A percentile compares a stretch with the other conserved stretches of the same genome.
Evolutionary conservation across 352 stramenopile species (phyloP).

Genomic region (Globisporangium lucens): DNA sequence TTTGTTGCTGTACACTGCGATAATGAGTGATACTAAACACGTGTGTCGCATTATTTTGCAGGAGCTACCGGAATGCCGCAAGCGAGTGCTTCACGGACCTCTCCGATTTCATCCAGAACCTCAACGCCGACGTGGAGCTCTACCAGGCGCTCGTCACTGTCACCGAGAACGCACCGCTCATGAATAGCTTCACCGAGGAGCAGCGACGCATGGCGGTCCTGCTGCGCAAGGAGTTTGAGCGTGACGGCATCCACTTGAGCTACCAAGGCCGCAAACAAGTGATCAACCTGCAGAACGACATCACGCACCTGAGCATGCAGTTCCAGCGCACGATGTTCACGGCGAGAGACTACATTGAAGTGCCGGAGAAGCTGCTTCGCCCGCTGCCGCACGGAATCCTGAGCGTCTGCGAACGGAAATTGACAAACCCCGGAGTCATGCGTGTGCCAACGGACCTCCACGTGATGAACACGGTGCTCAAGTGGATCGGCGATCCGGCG

Average conservation of each 20-base stretch:
- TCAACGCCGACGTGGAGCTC: constrained; percentile 91
- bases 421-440: constrained; percentile 54
- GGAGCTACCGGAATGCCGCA: constrained; percentile 79
- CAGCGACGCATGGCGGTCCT: constrained; percentile 88
- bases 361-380: constrained; percentile 50
- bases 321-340: constrained; percentile 88
- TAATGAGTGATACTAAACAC: not conserved
- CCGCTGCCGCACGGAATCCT: constrained; percentile 59
- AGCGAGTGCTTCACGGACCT: constrained; percentile 89
- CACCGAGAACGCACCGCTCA: constrained; percentile 46
- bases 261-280: constrained; percentile 69
- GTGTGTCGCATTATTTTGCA: constrained; percentile 13
- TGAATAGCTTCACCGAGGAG: constrained; percentile 81
- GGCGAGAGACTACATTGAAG: constrained; percentile 57
- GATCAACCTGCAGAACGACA: constrained; percentile 86
- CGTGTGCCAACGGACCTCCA: constrained; percentile 81
- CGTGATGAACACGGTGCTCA: constrained; percentile 91
- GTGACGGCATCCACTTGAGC: constrained; percentile 93
- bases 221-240: constrained; percentile 93
- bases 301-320: constrained; percentile 82
- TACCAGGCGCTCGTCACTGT: constrained; percentile 85
- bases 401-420: constrained; percentile 59
- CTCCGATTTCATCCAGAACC: constrained; percentile 92
- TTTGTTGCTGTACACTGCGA: not conserved
- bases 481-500: constrained; percentile 74